A percentile compares a stretch with the other conserved stretches of the same genome.
phyloP scores from a whole-genome alignment of 768 basidiomycete species.

The Suillus hirtellus region DNA sequence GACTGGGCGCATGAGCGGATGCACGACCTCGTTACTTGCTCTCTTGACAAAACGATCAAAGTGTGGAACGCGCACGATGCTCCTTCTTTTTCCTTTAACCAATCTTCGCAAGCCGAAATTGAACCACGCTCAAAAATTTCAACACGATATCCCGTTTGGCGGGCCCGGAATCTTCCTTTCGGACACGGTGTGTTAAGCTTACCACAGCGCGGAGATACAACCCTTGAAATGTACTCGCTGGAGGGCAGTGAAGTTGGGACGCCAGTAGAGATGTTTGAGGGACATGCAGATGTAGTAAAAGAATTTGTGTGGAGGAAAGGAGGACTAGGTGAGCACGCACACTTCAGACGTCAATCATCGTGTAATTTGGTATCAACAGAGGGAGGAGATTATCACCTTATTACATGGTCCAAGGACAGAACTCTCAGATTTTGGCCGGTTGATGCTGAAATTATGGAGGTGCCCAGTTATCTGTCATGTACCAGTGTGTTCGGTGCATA shows the following conservation, averaged over 20 bases:
- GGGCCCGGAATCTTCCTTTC: constrained; percentile 90
- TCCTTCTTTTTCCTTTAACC: constrained; percentile 16
- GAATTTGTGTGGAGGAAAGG: constrained; percentile 96
- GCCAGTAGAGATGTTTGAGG: constrained; percentile 78
- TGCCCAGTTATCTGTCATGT: constrained; percentile 25
- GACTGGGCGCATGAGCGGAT: constrained; percentile 84
- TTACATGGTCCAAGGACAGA: constrained; percentile 88
- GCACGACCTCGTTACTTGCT: constrained; percentile 91
- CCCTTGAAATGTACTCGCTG: constrained; percentile 77
- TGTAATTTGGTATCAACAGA: constrained; percentile 30
- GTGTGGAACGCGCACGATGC: constrained; percentile 56
- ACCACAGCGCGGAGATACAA: constrained; percentile 84
- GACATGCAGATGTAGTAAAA: constrained; percentile 91
- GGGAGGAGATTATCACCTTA: constrained; percentile 57
- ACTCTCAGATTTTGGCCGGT: constrained; percentile 92
- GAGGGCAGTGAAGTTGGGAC: constrained; percentile 23
- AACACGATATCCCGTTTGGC: constrained; percentile 91
- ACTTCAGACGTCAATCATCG: not conserved
- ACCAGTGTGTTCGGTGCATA: constrained; percentile 7
- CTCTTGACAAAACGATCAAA: constrained; percentile 92
- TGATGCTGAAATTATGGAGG: constrained; percentile 67
- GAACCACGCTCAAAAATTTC: constrained; percentile 55
- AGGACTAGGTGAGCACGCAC: constrained; percentile 43
- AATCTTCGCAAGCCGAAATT: constrained; percentile 15
- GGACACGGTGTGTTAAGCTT: constrained; percentile 85